phyloP scores from a whole-genome alignment of 2,329 filamentous ascomycete species.

The Tolypocladium inflatum region DNA sequence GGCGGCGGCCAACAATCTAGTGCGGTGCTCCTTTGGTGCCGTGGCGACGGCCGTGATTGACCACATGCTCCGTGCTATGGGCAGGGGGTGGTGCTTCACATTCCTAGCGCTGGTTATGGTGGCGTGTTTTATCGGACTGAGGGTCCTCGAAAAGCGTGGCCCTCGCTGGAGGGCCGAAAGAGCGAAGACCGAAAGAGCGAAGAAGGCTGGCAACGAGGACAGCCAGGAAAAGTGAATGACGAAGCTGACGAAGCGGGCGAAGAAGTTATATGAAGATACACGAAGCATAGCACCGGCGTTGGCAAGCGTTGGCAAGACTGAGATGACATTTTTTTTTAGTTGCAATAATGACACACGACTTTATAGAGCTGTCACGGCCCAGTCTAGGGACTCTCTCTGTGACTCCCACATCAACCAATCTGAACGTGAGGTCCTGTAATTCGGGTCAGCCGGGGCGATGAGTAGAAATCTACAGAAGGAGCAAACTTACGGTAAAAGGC shows the following conservation, averaged over 20 bases:
- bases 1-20: constrained; percentile 54
- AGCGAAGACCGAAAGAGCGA: constrained; percentile 34
- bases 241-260: background rate
- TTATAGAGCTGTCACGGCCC: constrained; percentile 45
- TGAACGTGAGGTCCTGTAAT: constrained; percentile 72
- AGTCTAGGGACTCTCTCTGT: constrained; percentile 58
- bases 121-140: constrained; percentile 37
- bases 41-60: constrained; percentile 50
- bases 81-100: constrained; percentile 53
- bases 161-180: constrained; percentile 42
- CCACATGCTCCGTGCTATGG: constrained; percentile 46
- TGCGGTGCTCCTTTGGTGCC: constrained; percentile 52
- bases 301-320: constrained; percentile 2
- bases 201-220: constrained; percentile 11
- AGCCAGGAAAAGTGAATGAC: constrained; percentile 1
- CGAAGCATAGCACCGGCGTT: constrained; percentile 8
- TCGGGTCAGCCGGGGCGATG: background rate
- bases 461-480: background rate
- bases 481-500: constrained; percentile 69
- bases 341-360: background rate
- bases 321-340: background rate
- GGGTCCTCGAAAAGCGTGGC: constrained; percentile 37
- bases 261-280: background rate
- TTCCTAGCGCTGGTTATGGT: constrained; percentile 44
- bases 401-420: constrained; percentile 97